These are phyloP conservation scores for Vitis vinifera DNA, from an alignment of 164 flowering plant species.

Conservation along the genomic window ASM3070453v1 NC_081816.1:8857001-8857500, in stretches of 20 bases:
- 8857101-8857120: conserved; percentile 18
- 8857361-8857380: not conserved
- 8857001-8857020: not conserved
- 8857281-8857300: conserved; percentile 32
- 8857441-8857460: no score
- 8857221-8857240: conserved; percentile 58
- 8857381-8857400: no score
- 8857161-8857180: conserved; percentile 27
- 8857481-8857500: no score
- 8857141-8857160: conserved; percentile 9
- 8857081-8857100: conserved; percentile 19
- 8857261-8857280: conserved; percentile 44
- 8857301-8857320: conserved; percentile 17
- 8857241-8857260: conserved; percentile 52
- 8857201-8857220: conserved; percentile 50
- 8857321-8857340: not conserved
- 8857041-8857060: not conserved
- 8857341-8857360: conserved; percentile 1
- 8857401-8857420: no score
- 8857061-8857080: conserved; percentile 17
- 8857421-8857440: no score
- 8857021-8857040: not conserved
- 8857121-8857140: conserved; percentile 23
- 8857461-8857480: no score
- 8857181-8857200: conserved; percentile 10